These are phyloP conservation scores for Trichoderma orchidacearum DNA, from an alignment of 495 filamentous ascomycete species.

Conservation along the genomic window DNA sequence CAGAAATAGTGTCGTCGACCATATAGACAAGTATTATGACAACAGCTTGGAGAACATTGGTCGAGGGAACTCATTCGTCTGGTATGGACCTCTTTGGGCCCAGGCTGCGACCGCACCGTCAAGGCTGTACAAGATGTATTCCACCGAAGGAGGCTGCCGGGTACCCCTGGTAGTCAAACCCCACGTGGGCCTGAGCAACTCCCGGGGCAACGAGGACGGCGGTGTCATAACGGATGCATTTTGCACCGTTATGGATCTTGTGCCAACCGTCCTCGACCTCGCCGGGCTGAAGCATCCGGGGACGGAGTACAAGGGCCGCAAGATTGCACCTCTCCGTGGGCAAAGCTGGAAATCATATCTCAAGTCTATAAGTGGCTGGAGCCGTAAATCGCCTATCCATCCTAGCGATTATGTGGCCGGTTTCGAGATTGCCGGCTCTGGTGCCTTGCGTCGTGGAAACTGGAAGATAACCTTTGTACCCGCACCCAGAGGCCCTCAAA, in stretches of 20 bases:
- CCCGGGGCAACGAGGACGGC: conserved; percentile 11
- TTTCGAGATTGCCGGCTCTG: conserved; percentile 16
- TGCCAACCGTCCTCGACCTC: conserved; percentile 46
- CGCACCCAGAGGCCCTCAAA: conserved; percentile 6
- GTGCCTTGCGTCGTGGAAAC: conserved; percentile 15
- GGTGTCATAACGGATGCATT: conserved; percentile 39
- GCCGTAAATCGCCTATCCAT: conserved; percentile 27
- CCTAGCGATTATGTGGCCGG: conserved; percentile 12
- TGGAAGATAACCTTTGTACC: conserved; percentile 17
- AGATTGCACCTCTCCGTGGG: conserved; percentile 44
- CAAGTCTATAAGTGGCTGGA: conserved; percentile 8
- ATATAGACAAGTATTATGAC: conserved; percentile 47
- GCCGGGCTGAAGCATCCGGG: conserved; percentile 43
- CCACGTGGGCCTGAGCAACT: conserved; percentile 17
- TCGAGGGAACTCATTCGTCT: conserved; percentile 46
- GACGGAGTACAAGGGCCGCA: conserved; percentile 35
- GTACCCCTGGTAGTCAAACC: conserved; percentile 34
- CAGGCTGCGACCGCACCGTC: conserved; percentile 50
- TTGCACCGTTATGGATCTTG: conserved; percentile 51
- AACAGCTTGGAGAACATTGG: conserved; percentile 50
- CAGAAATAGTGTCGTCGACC: conserved; percentile 29
- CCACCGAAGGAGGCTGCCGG: conserved; percentile 47
- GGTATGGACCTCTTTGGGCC: conserved; percentile 54
- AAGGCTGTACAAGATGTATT: conserved; percentile 48
- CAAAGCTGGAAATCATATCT: conserved; percentile 6